Percentiles rank a stretch among this genome's conserved stretches.
These are phyloP conservation scores for Kwoniella pini DNA, from an alignment of 768 basidiomycete genomes.

Conservation along the genomic window DNA sequence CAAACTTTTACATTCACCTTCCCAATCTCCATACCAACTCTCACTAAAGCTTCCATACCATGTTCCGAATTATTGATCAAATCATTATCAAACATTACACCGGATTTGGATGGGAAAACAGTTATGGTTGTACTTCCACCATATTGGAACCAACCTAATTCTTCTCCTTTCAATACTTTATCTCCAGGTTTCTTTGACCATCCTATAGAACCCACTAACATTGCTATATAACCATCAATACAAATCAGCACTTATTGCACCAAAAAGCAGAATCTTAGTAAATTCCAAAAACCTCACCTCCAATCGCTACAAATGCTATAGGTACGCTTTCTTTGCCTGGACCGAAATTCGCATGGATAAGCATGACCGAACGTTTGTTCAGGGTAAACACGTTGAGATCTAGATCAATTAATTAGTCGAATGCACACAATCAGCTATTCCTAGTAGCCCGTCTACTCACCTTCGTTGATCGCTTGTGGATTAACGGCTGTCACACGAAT, in stretches of 20 bases:
- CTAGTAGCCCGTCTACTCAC: conserved; percentile 57
- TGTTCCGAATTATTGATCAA: conserved; percentile 61
- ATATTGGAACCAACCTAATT: conserved; percentile 66
- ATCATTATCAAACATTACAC: conserved; percentile 61
- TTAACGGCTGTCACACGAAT: conserved; percentile 60
- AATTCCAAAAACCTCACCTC: conserved; percentile 56
- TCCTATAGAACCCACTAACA: conserved; percentile 73
- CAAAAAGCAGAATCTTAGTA: background rate
- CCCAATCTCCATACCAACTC: conserved; percentile 59
- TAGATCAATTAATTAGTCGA: conserved; percentile 6
- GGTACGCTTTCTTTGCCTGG: conserved; percentile 49
- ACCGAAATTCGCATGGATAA: conserved; percentile 41
- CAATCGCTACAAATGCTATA: conserved; percentile 72
- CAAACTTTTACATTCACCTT: conserved; percentile 16
- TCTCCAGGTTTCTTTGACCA: conserved; percentile 61
- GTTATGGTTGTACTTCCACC: conserved; percentile 73
- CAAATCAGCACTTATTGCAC: background rate
- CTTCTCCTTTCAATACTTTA: conserved; percentile 58
- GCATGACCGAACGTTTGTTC: conserved; percentile 53
- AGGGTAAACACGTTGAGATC: conserved; percentile 53
- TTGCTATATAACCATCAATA: conserved; percentile 52
- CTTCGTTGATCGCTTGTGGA: conserved; percentile 73
- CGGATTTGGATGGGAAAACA: conserved; percentile 63
- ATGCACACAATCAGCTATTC: conserved; percentile 56
- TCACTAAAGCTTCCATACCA: conserved; percentile 68